phyloP scores from a whole-genome alignment of 352 stramenopile genomes.

The Thraustochytrium sp. region DNA sequence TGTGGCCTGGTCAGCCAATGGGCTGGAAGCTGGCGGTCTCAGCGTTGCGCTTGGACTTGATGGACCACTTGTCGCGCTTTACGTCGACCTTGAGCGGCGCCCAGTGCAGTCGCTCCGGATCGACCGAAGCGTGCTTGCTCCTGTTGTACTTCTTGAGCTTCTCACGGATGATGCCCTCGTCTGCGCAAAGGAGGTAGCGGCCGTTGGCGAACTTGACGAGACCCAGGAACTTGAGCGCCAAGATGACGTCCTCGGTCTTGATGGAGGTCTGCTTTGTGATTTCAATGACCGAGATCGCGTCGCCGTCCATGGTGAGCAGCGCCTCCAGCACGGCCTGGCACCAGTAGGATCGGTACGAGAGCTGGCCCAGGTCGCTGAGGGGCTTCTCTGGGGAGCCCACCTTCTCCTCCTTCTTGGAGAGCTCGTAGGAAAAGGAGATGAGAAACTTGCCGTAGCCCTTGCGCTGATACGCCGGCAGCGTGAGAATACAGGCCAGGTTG shows the following conservation, averaged over 20 bases:
- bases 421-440: constrained; percentile 97
- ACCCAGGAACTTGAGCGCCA: constrained; percentile 91
- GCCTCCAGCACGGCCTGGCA: constrained; percentile 88
- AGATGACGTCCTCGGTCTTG: constrained; percentile 96
- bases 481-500: constrained; percentile 99
- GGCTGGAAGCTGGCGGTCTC: not conserved
- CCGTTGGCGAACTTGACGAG: constrained; percentile 99
- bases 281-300: constrained; percentile 82
- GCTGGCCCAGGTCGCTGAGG: constrained; percentile 94
- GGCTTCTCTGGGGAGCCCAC: constrained; percentile 97
- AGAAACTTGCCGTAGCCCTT: constrained; percentile 99
- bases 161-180: constrained; percentile 72
- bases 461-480: constrained; percentile 96
- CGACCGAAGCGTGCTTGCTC: constrained; percentile 5
- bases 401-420: constrained; percentile 96
- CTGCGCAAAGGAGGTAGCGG: constrained; percentile 94
- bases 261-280: constrained; percentile 80
- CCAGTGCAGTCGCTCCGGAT: constrained; percentile 50
- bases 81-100: constrained; percentile 43
- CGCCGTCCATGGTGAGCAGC: constrained; percentile 61
- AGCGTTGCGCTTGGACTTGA: constrained; percentile 29
- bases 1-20: too few species aligned
- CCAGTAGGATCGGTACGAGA: constrained; percentile 99
- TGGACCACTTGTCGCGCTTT: constrained; percentile 42
- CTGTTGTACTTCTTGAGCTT: constrained; percentile 50